phyloP scores from a whole-genome alignment of 768 basidiomycete genomes.

The Tubosaeta sp. region DNA sequence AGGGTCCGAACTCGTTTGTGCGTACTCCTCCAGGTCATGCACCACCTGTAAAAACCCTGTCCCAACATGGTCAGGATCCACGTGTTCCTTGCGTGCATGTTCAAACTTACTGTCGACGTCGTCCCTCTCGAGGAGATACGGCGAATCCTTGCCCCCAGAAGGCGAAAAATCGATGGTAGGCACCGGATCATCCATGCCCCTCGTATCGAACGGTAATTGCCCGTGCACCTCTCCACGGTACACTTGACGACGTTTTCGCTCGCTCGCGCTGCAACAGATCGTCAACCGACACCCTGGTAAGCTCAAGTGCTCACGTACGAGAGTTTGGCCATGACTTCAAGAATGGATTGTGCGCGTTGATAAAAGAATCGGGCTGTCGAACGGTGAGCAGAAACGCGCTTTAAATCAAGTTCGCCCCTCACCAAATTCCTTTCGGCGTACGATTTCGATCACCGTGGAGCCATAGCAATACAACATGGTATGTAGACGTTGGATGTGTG shows the following conservation, averaged over 20 bases:
- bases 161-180: conserved; percentile 79
- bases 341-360: conserved; percentile 72
- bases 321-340: conserved; percentile 84
- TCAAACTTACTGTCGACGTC: conserved; percentile 64
- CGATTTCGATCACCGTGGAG: conserved; percentile 85
- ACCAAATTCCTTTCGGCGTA: conserved; percentile 88
- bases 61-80: conserved; percentile 7
- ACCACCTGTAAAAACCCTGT: conserved; percentile 59
- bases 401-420: conserved; percentile 22
- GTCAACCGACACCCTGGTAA: conserved; percentile 4
- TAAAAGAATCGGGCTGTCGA: conserved; percentile 70
- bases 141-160: conserved; percentile 53
- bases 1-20: conserved; percentile 41
- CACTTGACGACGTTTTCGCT: conserved; percentile 78
- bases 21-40: conserved; percentile 60
- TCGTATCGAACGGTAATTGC: conserved; percentile 81
- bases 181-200: conserved; percentile 76
- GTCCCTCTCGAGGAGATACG: conserved; percentile 62
- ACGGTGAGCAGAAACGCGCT: conserved; percentile 2
- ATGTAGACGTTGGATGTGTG: conserved; percentile 87
- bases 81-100: conserved; percentile 34
- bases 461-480: conserved; percentile 91
- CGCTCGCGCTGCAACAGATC: conserved; percentile 49
- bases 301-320: conserved; percentile 50
- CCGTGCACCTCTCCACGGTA: conserved; percentile 82